Conservation (phyloP, 257 asterid genomes). For the Eustoma russellianum region DNA sequence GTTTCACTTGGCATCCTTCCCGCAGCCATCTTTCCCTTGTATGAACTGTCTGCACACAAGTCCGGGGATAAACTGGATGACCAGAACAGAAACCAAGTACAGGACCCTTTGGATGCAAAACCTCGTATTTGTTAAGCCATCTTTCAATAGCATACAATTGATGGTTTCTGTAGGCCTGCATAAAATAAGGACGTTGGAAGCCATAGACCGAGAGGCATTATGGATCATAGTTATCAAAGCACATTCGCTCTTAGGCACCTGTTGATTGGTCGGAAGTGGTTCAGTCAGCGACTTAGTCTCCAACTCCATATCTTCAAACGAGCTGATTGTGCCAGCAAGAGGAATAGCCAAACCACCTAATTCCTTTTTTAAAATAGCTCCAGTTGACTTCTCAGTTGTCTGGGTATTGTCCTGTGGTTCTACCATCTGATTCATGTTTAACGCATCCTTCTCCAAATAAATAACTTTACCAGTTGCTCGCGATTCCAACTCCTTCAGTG, state of each 20-base stretch:
- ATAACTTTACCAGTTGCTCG: slow-evolving; percentile 44
- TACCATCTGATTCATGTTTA: slow-evolving; percentile 13
- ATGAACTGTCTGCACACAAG: slow-evolving; percentile 73
- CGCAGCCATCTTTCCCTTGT: slow-evolving; percentile 81
- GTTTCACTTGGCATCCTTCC: slow-evolving; percentile 83
- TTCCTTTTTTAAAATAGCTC: slow-evolving; percentile 14
- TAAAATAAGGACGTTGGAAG: slow-evolving; percentile 11
- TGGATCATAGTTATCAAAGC: slow-evolving; percentile 7
- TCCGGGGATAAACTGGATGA: slow-evolving; percentile 82
- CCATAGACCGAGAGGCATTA: neutral
- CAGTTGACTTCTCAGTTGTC: neutral
- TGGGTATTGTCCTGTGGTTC: slow-evolving; percentile 7
- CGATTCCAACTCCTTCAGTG: slow-evolving; percentile 73
- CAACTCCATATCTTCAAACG: slow-evolving; percentile 90
- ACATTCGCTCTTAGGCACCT: slow-evolving; percentile 29
- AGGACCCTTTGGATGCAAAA: slow-evolving; percentile 78
- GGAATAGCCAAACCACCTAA: slow-evolving; percentile 12
- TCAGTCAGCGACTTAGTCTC: slow-evolving; percentile 90
- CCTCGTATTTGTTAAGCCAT: slow-evolving; percentile 84
- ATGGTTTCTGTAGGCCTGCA: slow-evolving; percentile 89
- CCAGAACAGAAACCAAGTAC: slow-evolving; percentile 82
- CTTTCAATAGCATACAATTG: slow-evolving; percentile 72
- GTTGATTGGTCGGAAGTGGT: slow-evolving; percentile 98
- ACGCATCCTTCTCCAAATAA: slow-evolving; percentile 30
- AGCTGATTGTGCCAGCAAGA: slow-evolving; percentile 35